Base-by-base conservation (phyloP, 164 flowering plant genomes). In the Dillenia turbinata region DNA sequence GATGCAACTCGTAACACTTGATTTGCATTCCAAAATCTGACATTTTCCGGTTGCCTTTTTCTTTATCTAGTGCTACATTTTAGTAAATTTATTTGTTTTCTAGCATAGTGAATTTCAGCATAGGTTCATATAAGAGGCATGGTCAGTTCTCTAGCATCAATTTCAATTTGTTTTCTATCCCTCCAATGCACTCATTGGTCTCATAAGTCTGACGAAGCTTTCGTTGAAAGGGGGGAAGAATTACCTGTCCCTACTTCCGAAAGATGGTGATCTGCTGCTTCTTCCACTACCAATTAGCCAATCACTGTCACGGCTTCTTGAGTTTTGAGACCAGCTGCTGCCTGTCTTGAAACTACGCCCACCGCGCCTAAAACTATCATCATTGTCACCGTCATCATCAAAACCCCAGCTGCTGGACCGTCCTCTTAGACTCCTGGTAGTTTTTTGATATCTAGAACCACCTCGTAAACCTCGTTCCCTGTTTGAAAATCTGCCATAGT, bases 401-500 rank as follows among this genome's bases (percentile, higher is more conserved):
- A 78, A 81, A 59, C 43, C 76, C 47, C 84, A 67, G 12, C 80
- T 66, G 48, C 88, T 62, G 44, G 78, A 77, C 81, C 86, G 61
- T 52, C 91, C 79, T 9, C 81, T 74, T 6, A 90, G 81, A 33
- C 74, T 64, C 64, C 81, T 77, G 51, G 52, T 73, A 16, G 85
- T 81, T 62, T 88, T 73, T 9, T 83, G 63, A 8, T 66, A 90
- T 69, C 80, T 78, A 11, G 73, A 64, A 65, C 85, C 81, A 58
- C 89, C 85, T 55, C 88, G 77, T 47, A 62, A 60, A 61, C 76
- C 62, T 5, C 88, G 71, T 6, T 79, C 90, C 69, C 88, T 76
- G 70, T 68, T 73, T 52, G 91, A 83, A 73, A 85, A 93, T 65
- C 81, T 83, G 16, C 98, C 98, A 55, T 94, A 90, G 73, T 59